A percentile compares a stretch with the other conserved stretches of the same genome.
These are phyloP conservation scores for Saprolegnia parasitica DNA, from an alignment of 352 stramenopile genomes.

Conservation along the genomic window DNA sequence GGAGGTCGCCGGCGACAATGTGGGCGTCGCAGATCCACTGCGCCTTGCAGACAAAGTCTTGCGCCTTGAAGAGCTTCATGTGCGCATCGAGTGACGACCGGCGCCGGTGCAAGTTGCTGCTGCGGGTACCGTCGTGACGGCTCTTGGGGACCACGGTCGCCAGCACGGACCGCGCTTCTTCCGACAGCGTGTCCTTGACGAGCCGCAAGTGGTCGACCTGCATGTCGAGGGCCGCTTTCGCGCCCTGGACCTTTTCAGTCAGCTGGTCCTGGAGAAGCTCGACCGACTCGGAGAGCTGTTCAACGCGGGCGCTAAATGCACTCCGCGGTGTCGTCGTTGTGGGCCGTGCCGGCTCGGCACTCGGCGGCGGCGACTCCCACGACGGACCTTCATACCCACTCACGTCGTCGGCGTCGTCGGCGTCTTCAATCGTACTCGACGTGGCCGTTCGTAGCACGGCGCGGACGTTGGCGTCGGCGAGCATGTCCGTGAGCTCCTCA, in stretches of 20 bases:
- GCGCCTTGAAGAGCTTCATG: neutral
- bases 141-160: conserved; percentile 44
- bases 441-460: conserved; percentile 22
- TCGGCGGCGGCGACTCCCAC: neutral
- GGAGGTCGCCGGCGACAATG: conserved; percentile 57
- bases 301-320: neutral
- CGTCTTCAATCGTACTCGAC: conserved; percentile 22
- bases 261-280: conserved; percentile 35
- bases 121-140: neutral
- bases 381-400: conserved; percentile 1
- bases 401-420: conserved; percentile 32
- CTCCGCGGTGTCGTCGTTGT: neutral
- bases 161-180: conserved; percentile 60
- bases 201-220: conserved; percentile 70
- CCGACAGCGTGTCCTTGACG: conserved; percentile 55
- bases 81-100: neutral
- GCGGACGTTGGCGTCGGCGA: conserved; percentile 20
- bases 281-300: neutral
- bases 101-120: neutral
- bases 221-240: conserved; percentile 68
- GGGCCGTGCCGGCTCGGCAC: neutral
- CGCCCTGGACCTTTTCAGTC: conserved; percentile 65
- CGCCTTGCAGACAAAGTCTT: conserved; percentile 38
- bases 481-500: conserved; percentile 35
- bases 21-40: conserved; percentile 75